phyloP scores from a whole-genome alignment of 768 basidiomycete genomes.

The Pisolithus tinctorius region DNA sequence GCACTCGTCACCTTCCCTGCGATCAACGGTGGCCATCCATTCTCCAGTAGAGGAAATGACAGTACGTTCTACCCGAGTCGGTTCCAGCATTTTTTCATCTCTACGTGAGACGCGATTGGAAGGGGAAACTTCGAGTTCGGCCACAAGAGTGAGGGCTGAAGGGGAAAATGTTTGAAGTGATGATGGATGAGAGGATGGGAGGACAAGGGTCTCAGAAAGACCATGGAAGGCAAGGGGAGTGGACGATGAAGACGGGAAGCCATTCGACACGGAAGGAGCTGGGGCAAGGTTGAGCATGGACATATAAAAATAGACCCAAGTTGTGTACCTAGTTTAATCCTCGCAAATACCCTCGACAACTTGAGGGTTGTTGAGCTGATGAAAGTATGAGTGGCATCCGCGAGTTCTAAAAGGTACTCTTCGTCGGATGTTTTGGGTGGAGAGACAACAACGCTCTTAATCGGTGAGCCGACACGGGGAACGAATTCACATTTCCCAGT shows the following conservation, averaged over 20 bases:
- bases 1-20: slow-evolving; percentile 56
- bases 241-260: slow-evolving; percentile 30
- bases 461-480: slow-evolving; percentile 85
- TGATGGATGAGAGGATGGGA: slow-evolving; percentile 92
- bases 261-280: slow-evolving; percentile 32
- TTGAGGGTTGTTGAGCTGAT: slow-evolving; percentile 67
- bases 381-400: slow-evolving; percentile 76
- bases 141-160: slow-evolving; percentile 56
- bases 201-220: slow-evolving; percentile 65
- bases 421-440: slow-evolving; percentile 54
- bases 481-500: slow-evolving; percentile 87
- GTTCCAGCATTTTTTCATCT: slow-evolving; percentile 71
- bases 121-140: slow-evolving; percentile 89
- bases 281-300: slow-evolving; percentile 2
- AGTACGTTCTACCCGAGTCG: slow-evolving; percentile 65
- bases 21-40: slow-evolving; percentile 93
- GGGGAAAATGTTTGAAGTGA: slow-evolving; percentile 91
- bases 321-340: slow-evolving; percentile 64
- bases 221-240: slow-evolving; percentile 75
- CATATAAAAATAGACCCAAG: slow-evolving; percentile 12
- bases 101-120: slow-evolving; percentile 84
- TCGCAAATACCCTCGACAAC: slow-evolving; percentile 64
- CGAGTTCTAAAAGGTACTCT: slow-evolving; percentile 79
- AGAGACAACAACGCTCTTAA: slow-evolving; percentile 60
- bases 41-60: slow-evolving; percentile 61